These are phyloP conservation scores for Centaurea solstitialis DNA, from an alignment of 129 eudicot genomes.

Conservation along the genomic window DNA sequence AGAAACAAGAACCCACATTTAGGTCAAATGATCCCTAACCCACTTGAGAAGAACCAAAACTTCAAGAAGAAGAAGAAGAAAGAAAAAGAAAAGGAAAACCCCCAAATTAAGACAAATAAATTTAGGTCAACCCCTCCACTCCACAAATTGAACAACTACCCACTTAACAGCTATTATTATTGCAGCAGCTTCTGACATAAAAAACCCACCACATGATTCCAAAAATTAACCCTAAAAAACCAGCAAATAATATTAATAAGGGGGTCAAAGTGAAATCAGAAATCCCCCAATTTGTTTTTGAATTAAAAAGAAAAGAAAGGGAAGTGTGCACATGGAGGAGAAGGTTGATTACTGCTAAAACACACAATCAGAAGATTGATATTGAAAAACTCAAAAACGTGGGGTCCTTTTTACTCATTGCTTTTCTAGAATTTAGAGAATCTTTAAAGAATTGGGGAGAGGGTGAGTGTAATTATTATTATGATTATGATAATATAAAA, in stretches of 20 bases:
- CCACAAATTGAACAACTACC: conserved; percentile 25
- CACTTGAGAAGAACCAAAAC: conserved; percentile 23
- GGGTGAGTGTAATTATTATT: conserved; percentile 13
- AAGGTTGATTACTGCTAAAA: conserved; percentile 24
- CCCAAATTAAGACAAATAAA: conserved; percentile 41
- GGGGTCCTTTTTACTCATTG: conserved; percentile 59
- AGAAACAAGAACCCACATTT: conserved; percentile 33
- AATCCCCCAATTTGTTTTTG: neutral
- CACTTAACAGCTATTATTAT: conserved; percentile 38
- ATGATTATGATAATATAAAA: conserved; percentile 12
- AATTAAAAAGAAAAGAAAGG: neutral
- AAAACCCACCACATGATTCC: conserved; percentile 72
- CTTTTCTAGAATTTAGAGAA: conserved; percentile 23
- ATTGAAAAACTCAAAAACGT: conserved; percentile 33
- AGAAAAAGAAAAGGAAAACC: no score
- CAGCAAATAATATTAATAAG: conserved; percentile 1
- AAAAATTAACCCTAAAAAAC: conserved; percentile 48
- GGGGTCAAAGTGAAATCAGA: conserved; percentile 32
- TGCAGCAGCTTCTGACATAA: conserved; percentile 42
- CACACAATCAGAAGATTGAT: conserved; percentile 23
- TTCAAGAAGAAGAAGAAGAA: neutral
- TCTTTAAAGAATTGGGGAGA: conserved; percentile 14
- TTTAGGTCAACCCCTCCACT: conserved; percentile 86
- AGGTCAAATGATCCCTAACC: conserved; percentile 33
- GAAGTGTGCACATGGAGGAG: conserved; percentile 28